Conservation (phyloP, 345 rosid species). For the Arabis alpina region DNA sequence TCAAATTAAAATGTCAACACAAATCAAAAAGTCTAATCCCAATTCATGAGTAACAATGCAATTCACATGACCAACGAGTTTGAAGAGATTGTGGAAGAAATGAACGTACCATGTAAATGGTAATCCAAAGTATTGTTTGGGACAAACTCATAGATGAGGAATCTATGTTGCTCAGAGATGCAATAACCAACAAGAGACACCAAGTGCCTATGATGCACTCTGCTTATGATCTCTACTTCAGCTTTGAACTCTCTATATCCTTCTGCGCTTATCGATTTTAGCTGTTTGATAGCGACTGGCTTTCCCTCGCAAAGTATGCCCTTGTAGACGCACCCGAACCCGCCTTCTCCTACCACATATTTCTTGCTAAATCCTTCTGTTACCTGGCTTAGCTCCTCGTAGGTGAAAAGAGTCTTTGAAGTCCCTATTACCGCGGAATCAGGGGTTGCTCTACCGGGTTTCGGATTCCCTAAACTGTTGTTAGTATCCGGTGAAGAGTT, state of each 20-base stretch:
- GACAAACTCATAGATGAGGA: conserved; percentile 47
- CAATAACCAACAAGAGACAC: conserved; percentile 75
- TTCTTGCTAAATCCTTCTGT: conserved; percentile 41
- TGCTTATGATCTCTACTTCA: conserved; percentile 48
- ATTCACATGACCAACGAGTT: too few relatives aligned
- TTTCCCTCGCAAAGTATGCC: conserved; percentile 50
- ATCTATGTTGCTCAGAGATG: conserved; percentile 46
- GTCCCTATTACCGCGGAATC: conserved; percentile 49
- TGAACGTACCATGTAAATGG: conserved; percentile 46
- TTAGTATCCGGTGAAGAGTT: conserved; percentile 46
- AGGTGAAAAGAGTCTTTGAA: conserved; percentile 52
- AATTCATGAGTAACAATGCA: conserved; percentile 4
- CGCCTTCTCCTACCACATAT: conserved; percentile 44
- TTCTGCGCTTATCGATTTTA: conserved; percentile 45
- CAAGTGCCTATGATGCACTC: conserved; percentile 53
- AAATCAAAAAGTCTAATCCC: too few relatives aligned
- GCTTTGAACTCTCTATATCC: conserved; percentile 47
- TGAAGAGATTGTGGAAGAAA: neutral
- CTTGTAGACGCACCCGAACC: conserved; percentile 46
- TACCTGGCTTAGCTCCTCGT: conserved; percentile 62
- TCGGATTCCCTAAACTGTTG: conserved; percentile 47
- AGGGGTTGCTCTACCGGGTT: conserved; percentile 40
- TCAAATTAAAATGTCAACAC: too few relatives aligned
- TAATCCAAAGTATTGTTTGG: conserved; percentile 46
- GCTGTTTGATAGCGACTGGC: conserved; percentile 71